These are phyloP conservation scores for Wickerhamomyces xylosicus DNA, from an alignment of 805 yeast species.

Conservation along the genomic window DNA sequence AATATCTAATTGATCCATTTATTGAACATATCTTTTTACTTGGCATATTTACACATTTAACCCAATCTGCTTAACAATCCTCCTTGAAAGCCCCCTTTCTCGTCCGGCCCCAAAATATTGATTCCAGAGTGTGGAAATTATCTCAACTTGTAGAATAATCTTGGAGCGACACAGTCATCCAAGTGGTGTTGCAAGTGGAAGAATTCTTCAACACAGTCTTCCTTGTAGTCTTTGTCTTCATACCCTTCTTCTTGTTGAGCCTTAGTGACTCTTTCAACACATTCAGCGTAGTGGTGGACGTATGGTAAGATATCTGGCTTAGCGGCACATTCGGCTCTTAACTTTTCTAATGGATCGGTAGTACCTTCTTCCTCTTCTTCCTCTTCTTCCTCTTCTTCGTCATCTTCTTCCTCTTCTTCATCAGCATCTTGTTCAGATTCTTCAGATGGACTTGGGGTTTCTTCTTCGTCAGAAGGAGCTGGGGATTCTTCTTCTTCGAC, in stretches of 20 bases:
- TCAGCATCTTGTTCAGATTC: constrained; percentile 7
- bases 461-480: constrained; percentile 8
- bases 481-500: constrained; percentile 10
- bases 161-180: constrained; percentile 87
- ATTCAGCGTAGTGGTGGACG: constrained; percentile 86
- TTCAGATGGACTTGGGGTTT: constrained; percentile 3
- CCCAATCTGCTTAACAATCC: too few relatives aligned
- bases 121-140: too few relatives aligned
- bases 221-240: constrained; percentile 72
- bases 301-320: constrained; percentile 58
- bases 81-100: too few relatives aligned
- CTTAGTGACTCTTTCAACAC: constrained; percentile 89
- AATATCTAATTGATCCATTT: too few relatives aligned
- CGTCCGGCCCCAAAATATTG: too few relatives aligned
- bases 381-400: constrained; percentile 53
- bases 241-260: constrained; percentile 79
- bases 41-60: too few relatives aligned
- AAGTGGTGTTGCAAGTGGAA: constrained; percentile 94
- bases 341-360: constrained; percentile 53
- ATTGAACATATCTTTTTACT: too few relatives aligned
- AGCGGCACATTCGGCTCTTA: constrained; percentile 61
- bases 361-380: constrained; percentile 64
- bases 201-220: constrained; percentile 96
- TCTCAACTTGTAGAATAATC: constrained; percentile 75
- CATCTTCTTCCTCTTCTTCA: constrained; percentile 25